Evolutionary conservation across 192 early-diverging fungal species (phyloP), one percentile per base, ranked within the genome.

Genomic region (Backusella mclennaniae): DNA sequence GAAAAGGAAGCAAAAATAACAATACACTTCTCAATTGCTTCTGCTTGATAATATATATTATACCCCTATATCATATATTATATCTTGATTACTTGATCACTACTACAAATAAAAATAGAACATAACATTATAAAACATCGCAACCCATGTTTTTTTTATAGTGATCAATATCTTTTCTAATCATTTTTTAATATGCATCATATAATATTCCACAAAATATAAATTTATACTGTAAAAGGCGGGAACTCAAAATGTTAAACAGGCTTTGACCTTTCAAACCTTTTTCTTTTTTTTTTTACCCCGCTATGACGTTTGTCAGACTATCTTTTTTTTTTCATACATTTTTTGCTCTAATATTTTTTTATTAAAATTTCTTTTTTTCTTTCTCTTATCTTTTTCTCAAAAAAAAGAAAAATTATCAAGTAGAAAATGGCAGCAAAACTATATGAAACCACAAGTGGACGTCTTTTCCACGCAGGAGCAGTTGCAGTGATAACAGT

Each of bases 381-480:
- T 23, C 53, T 38, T 33, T 35, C n/a, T 38, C 56, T 9, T 23
- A 29, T 23, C 36, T 26, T 35, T 44, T 35, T 31, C 33, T 35
- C 29, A 23, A 36, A 68, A 35, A 35, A 68, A 36, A 35, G 15
- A 68, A 36, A 67, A 15, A 35, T 1, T 29, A 35, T 15, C 9
- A 6, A 69, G 21, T 44, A 44, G 42, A 44, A 69, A 21, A 76
- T 82, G 83, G 79, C 93, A 36, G 93, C 92, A 33, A 91, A 92
- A 80, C 85, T 94, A 6, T 94, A 94, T 84, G 92, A 92, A 78
- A 94, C 93, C 46, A 82, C 87, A 26, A 91, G 91, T 29, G 93
- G 93, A 26, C 87, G 89, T 49, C 85, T 94, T 59, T 94, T 94
- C 81, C 93, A 94, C 68, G 93, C 93, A 23, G 93, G 93, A 15